These are phyloP conservation scores for Psilocybe subaeruginosa DNA, from an alignment of 768 basidiomycete genomes.

Conservation along the genomic window DNA sequence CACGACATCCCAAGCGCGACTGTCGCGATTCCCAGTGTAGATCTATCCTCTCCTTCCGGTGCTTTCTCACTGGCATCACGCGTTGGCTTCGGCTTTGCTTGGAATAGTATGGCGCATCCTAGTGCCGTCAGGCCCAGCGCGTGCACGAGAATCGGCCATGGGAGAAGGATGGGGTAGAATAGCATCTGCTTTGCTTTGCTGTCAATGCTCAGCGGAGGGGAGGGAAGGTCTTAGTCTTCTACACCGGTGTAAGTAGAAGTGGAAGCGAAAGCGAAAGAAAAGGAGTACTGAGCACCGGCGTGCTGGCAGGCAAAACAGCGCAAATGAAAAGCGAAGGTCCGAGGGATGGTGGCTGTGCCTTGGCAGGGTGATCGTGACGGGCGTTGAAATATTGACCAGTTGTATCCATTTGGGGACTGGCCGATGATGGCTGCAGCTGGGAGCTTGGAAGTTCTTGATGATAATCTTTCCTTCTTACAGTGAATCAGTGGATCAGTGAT, in stretches of 20 bases:
- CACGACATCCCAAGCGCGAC: conserved; percentile 2
- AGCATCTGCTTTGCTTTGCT: not conserved
- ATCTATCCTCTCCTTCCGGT: not conserved
- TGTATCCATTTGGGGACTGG: no score
- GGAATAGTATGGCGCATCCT: not conserved
- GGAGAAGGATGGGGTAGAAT: conserved; percentile 1
- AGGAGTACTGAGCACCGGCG: no score
- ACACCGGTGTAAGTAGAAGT: not conserved
- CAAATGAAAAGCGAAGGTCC: no score
- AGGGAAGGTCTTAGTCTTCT: not conserved
- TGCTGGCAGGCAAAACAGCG: no score
- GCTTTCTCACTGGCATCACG: not conserved
- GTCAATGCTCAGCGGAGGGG: no score
- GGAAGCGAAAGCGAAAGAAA: not conserved
- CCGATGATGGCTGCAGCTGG: no score
- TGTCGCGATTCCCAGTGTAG: not conserved
- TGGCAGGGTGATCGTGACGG: no score
- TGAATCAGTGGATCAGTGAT: no score
- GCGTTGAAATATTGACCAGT: no score
- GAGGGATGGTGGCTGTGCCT: no score
- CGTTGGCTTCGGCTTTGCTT: not conserved
- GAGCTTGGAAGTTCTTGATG: no score
- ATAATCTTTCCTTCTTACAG: no score
- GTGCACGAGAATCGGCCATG: conserved; percentile 5
- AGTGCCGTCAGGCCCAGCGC: not conserved